Conservation (phyloP, 441 rosid genomes). For the Erodium texanum region DNA sequence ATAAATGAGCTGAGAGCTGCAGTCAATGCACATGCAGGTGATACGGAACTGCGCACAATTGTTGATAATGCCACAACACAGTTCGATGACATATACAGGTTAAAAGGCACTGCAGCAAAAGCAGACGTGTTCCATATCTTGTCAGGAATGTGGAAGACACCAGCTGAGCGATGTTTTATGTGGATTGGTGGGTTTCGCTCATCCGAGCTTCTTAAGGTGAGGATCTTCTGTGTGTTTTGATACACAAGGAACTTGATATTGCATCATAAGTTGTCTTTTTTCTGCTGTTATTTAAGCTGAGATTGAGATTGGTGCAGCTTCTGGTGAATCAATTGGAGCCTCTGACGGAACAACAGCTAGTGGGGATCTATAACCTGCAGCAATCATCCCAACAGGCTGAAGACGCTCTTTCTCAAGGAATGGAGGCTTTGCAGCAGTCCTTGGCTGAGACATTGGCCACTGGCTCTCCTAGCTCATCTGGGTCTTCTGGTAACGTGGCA, state of each 20-base stretch:
- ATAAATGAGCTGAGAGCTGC: constrained; percentile 74
- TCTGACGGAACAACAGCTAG: constrained; percentile 62
- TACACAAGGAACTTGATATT: no score
- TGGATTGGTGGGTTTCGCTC: constrained; percentile 95
- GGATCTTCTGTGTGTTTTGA: background rate
- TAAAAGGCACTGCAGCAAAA: constrained; percentile 71
- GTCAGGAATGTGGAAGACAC: constrained; percentile 97
- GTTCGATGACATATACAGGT: constrained; percentile 63
- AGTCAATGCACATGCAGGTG: constrained; percentile 79
- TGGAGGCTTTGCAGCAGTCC: constrained; percentile 82
- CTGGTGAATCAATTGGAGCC: constrained; percentile 75
- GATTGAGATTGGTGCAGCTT: constrained; percentile 33
- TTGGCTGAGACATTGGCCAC: constrained; percentile 66
- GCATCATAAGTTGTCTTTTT: no score
- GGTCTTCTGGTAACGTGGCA: constrained; percentile 64
- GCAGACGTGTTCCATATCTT: constrained; percentile 85
- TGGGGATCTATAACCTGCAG: constrained; percentile 55
- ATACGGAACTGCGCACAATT: constrained; percentile 62
- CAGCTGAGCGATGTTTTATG: constrained; percentile 87
- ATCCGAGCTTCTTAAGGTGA: constrained; percentile 74
- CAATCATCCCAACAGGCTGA: constrained; percentile 82
- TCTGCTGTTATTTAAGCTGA: no score
- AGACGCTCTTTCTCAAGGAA: constrained; percentile 81
- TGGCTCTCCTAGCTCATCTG: constrained; percentile 48
- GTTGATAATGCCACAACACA: constrained; percentile 56